Base-by-base conservation (phyloP, 73 alveolate genomes). In the Paramecium tetraurelia region DNA sequence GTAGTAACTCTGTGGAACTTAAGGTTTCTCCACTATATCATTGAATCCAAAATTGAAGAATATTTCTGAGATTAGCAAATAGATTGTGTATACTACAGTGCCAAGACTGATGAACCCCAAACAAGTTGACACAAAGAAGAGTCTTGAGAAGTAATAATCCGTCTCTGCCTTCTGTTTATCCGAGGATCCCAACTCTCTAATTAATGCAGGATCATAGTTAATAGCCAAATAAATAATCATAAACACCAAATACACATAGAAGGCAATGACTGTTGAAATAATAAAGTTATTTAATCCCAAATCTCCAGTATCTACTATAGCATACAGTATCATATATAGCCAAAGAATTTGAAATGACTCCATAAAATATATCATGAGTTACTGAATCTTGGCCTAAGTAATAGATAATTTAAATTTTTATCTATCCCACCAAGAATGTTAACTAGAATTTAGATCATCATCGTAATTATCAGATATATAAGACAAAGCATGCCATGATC, bases 401-500 rank as follows among this genome's bases (percentile, higher is more conserved):
- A 80, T 24, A 48, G 75, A 38, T n/a, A 80, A 43, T 80, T 10
- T 46, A 24, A 80, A 80, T 21, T 18, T 31, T 44, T 40, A 24
- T 46, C 43, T 44, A 46, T 80, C 90, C 44, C 70, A 80, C 21
- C 57, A 71, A 12, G 94, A 70, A 71, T 89, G 94, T 22, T 68
- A 5, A 29, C 90, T 89, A 1, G 46, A 35, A 9, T 43, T 31
- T n/a, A 89, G 31, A 12, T 68, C 85, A 3, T 43, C 7, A 27
- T 40, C 58, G 29, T 44, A 86, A 22, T 92, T 85, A n/a, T 77
- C 71, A 27, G 86, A 41, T 3, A 87, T 80, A 69, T 86, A 86
- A 3, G 68, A 27, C 5, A 92, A 44, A 11, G 97, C 96, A 80
- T 92, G 94, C 93, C 93, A 93, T 12, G 96, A 75, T 20, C 97